A percentile compares a stretch with the other conserved stretches of the same genome.
Evolutionary conservation across 352 stramenopile genomes (phyloP).

Genomic region (Globisporangium nagaii): DNA sequence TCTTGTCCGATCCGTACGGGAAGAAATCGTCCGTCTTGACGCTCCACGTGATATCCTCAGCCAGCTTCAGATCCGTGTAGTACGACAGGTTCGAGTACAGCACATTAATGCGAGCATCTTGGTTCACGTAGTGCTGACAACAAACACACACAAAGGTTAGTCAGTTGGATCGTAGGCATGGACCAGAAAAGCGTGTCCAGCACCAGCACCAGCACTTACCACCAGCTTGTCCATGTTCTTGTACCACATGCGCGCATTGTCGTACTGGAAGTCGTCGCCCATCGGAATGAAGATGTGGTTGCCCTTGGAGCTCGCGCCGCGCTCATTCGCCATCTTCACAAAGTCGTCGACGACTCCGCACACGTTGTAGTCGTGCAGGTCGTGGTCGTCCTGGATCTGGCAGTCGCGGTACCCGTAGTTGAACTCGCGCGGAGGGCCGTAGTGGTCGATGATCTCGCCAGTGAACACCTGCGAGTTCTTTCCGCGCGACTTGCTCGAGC

Average conservation of each 20-base stretch:
- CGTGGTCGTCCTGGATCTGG: constrained; percentile 83
- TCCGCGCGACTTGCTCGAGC: constrained; percentile 80
- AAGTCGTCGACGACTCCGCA: constrained; percentile 84
- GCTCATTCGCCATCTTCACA: constrained; percentile 61
- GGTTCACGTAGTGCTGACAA: constrained; percentile 86
- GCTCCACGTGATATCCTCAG: constrained; percentile 69
- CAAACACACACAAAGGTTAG: not conserved
- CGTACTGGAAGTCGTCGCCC: constrained; percentile 94
- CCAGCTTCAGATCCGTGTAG: constrained; percentile 93
- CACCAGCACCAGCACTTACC: no score
- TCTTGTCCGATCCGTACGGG: constrained; percentile 89
- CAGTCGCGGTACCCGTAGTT: constrained; percentile 63
- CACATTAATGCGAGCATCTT: constrained; percentile 88
- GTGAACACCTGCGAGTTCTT: constrained; percentile 83
- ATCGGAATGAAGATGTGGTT: constrained; percentile 89
- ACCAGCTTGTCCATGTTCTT: constrained; percentile 97
- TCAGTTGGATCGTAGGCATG: no score
- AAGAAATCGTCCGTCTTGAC: constrained; percentile 97
- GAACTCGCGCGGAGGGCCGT: constrained; percentile 68
- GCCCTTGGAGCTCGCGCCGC: constrained; percentile 65
- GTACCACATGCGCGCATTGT: constrained; percentile 87
- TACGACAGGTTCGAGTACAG: constrained; percentile 96
- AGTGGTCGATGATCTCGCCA: constrained; percentile 83
- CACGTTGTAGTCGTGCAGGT: constrained; percentile 88
- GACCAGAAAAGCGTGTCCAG: no score